Evolutionary conservation across 129 eudicot species (phyloP), one percentile per base, ranked within the genome.

Genomic region (Logfia minima): DNA sequence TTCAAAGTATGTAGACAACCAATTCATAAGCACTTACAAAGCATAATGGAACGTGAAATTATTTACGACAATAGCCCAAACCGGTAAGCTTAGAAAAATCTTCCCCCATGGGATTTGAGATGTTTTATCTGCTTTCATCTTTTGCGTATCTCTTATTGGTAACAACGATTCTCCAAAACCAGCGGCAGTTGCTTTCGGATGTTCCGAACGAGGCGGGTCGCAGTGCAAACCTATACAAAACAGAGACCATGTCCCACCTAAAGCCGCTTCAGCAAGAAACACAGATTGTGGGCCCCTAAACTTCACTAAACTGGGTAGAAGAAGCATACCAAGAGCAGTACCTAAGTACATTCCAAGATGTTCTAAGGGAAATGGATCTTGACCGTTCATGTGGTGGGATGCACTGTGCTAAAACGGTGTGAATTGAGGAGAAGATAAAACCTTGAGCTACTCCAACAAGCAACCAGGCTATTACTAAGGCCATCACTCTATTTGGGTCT

Each of bases 351-450:
- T 92, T 19, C 97, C 97, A 1, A 1, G 93, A 89, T 14, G 97
- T 92, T 4, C 96, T 92, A 23, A 89, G 87, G 13, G 97, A 92
- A 72, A 92, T 89, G 4, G 97, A 92, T 63, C 97, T 84, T 32
- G 97, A 92, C 80, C 96, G 51, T 73, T 92, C 97, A 37, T 92
- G 96, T 16, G 96, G 97, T 0, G 97, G 97, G n/a, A 92, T 96
- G 93, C 97, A 92, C 77, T 92, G 97, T 9, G 96, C 97, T 43
- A 92, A 79, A 48, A 92, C 93, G 11, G 97, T 92, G 79, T 92
- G 96, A 45, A 92, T 92, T 19, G 97, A 89, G 16, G 97, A 96
- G 59, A 92, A 92, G 37, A 92, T 89, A 80, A 92, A 89, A 29
- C 97, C 97, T 75, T 89, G 96, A 34, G 97, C 92, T 63, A 92